phyloP scores from a whole-genome alignment of 306 rosid species.

The Vicia sativa region DNA sequence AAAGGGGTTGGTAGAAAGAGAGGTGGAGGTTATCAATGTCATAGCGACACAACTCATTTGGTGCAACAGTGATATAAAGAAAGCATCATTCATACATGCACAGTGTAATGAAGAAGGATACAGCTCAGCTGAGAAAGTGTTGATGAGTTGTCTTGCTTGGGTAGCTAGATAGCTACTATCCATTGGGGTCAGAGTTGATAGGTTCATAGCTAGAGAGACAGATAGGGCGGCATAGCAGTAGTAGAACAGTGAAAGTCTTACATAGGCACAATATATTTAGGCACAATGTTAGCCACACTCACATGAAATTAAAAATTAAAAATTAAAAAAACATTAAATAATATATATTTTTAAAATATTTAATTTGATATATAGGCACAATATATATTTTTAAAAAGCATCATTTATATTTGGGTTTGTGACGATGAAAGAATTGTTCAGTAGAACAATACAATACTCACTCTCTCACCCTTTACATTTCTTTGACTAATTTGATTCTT shows the following conservation, averaged over 20 bases:
- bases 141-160: conserved; percentile 34
- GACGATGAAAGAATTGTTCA: too few relatives aligned
- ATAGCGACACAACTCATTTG: conserved; percentile 31
- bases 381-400: too few relatives aligned
- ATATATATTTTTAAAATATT: too few relatives aligned
- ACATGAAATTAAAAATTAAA: too few relatives aligned
- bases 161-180: conserved; percentile 9
- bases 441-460: conserved; percentile 22
- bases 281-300: too few relatives aligned
- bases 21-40: conserved; percentile 12
- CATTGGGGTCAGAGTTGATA: conserved; percentile 52
- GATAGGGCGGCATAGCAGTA: conserved; percentile 63
- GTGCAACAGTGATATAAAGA: conserved; percentile 45
- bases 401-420: too few relatives aligned
- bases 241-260: too few relatives aligned
- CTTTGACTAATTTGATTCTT: too few relatives aligned
- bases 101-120: conserved; percentile 30
- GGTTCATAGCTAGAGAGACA: neutral
- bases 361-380: too few relatives aligned
- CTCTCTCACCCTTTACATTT: conserved; percentile 18
- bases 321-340: too few relatives aligned
- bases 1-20: neutral
- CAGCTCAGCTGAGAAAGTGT: conserved; percentile 28
- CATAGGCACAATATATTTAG: too few relatives aligned
- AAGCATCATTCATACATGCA: conserved; percentile 19